phyloP scores from a whole-genome alignment of 116 monocot genomes.

The Dioscorea cayenensis region DNA sequence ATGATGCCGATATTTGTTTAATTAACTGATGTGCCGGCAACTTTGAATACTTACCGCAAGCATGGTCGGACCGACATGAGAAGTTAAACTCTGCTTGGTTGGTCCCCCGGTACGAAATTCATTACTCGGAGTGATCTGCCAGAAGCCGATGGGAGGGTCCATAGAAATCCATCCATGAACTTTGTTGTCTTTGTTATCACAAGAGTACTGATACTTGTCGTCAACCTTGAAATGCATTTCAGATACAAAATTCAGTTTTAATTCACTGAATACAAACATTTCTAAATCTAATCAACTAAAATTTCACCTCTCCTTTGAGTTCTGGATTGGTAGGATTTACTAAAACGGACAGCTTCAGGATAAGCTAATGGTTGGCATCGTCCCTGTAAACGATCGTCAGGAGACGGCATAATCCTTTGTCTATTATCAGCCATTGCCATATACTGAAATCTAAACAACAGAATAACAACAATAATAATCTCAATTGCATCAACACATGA shows the following conservation, averaged over 20 bases:
- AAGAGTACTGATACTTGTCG: slow-evolving; percentile 92
- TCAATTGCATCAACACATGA: neutral
- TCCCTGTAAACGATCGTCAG: slow-evolving; percentile 34
- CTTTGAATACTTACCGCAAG: slow-evolving; percentile 60
- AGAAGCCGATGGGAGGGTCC: slow-evolving; percentile 81
- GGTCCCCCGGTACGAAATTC: slow-evolving; percentile 88
- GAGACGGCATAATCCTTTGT: slow-evolving; percentile 42
- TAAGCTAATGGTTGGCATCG: slow-evolving; percentile 39
- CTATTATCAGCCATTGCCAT: slow-evolving; percentile 40
- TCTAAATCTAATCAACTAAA: no score
- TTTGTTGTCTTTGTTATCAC: slow-evolving; percentile 71
- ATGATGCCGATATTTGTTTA: neutral
- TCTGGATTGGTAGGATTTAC: slow-evolving; percentile 32
- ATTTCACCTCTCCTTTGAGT: slow-evolving; percentile 29
- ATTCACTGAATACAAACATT: no score
- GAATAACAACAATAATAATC: neutral
- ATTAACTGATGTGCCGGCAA: neutral
- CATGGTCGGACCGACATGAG: slow-evolving; percentile 85
- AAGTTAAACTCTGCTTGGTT: slow-evolving; percentile 79
- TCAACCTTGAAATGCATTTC: slow-evolving; percentile 49
- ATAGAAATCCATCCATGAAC: slow-evolving; percentile 90
- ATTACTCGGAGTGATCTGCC: slow-evolving; percentile 89
- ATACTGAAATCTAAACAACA: slow-evolving; percentile 17
- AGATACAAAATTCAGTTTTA: neutral
- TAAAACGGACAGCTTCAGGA: slow-evolving; percentile 42